These are phyloP conservation scores for Paraphaeosphaeria minitans DNA, from an alignment of 2,329 filamentous ascomycete species.

Conservation along the genomic window DNA sequence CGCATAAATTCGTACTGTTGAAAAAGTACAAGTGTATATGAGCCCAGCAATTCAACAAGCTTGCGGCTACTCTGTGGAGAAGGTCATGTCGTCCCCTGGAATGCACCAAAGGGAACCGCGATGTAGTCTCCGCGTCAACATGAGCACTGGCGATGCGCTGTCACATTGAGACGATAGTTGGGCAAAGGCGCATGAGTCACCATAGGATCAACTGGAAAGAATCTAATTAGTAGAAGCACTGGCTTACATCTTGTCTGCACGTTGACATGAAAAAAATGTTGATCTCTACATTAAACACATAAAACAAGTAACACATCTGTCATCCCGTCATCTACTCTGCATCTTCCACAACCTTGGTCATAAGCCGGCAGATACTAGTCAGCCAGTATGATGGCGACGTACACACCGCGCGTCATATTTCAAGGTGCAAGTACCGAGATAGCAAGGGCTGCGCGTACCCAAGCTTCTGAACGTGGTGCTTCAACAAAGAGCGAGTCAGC, in stretches of 20 bases:
- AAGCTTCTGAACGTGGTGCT: background rate
- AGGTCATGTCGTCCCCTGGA: too few relatives aligned
- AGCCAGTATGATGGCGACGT: background rate
- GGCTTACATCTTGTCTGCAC: too few relatives aligned
- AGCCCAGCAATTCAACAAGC: slow-evolving; percentile 3
- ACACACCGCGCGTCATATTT: background rate
- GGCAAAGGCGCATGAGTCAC: too few relatives aligned
- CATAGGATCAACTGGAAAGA: too few relatives aligned
- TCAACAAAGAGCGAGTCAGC: slow-evolving; percentile 8
- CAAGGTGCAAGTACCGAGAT: background rate
- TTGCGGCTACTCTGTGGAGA: background rate
- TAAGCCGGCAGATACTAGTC: background rate
- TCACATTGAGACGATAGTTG: too few relatives aligned
- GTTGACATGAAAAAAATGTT: too few relatives aligned
- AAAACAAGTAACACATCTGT: background rate
- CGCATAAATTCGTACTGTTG: slow-evolving; percentile 30
- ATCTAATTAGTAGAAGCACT: too few relatives aligned
- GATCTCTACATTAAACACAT: background rate
- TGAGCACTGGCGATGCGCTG: too few relatives aligned
- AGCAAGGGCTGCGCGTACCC: background rate
- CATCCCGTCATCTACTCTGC: slow-evolving; percentile 6
- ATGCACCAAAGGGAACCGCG: too few relatives aligned
- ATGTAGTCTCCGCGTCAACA: too few relatives aligned
- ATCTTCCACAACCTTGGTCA: slow-evolving; percentile 27
- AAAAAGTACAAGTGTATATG: slow-evolving; percentile 12